Conservation (phyloP, 2,329 filamentous ascomycete genomes). For the Phaeoacremonium minimum region DNA sequence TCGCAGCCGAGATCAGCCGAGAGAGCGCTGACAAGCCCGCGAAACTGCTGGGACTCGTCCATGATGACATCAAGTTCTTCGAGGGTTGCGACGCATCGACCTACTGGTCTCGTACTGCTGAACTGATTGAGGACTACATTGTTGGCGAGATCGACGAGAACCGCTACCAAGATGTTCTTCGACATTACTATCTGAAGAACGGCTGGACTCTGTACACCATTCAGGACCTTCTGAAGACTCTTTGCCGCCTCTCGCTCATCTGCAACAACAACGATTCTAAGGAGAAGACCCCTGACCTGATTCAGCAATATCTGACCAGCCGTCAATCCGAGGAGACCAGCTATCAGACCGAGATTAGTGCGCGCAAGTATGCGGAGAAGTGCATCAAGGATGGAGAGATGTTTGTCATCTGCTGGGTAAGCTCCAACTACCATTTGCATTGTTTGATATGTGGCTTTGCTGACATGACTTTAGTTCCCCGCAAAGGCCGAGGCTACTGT, state of each 20-base stretch:
- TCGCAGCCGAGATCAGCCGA: conserved; percentile 68
- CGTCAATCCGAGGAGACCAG: conserved; percentile 81
- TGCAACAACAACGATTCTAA: conserved; percentile 84
- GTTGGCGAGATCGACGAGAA: conserved; percentile 75
- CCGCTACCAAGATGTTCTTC: conserved; percentile 84
- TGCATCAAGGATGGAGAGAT: conserved; percentile 89
- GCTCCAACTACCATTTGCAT: conserved; percentile 30
- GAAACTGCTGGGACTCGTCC: conserved; percentile 75
- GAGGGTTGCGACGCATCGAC: conserved; percentile 57
- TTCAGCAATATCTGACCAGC: conserved; percentile 79
- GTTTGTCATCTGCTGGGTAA: conserved; percentile 86
- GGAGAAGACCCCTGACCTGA: conserved; percentile 89
- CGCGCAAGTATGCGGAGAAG: conserved; percentile 88
- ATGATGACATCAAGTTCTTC: conserved; percentile 78
- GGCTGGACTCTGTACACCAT: conserved; percentile 95
- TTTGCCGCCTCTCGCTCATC: conserved; percentile 75
- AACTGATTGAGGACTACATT: conserved; percentile 83
- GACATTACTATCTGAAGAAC: conserved; percentile 84
- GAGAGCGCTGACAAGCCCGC: conserved; percentile 76
- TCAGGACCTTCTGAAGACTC: conserved; percentile 77
- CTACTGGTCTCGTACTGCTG: conserved; percentile 82
- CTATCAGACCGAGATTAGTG: conserved; percentile 83
- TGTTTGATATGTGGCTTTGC: neutral
- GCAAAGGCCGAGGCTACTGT: conserved; percentile 63
- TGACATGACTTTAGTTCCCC: conserved; percentile 52